phyloP scores from a whole-genome alignment of 2,329 filamentous ascomycete genomes.

The Dactylella cylindrospora region DNA sequence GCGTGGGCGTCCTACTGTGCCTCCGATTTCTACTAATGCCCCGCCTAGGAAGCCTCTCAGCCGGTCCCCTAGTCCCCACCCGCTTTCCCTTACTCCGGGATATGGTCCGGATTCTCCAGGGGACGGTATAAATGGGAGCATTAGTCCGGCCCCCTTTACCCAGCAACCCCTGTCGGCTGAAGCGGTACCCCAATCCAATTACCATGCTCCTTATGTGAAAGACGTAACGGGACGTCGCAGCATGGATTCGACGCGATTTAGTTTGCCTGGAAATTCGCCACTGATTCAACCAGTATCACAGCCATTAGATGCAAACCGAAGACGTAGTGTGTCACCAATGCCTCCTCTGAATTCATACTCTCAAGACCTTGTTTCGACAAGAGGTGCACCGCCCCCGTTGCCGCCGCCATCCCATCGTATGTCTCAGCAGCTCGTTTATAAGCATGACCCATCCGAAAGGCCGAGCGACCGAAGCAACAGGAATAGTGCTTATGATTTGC shows the following conservation, averaged over 20 bases:
- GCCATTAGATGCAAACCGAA: slow-evolving; percentile 29
- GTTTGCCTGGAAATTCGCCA: slow-evolving; percentile 7
- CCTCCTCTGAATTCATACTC: slow-evolving; percentile 37
- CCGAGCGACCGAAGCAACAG: slow-evolving; percentile 42
- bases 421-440: slow-evolving; percentile 40
- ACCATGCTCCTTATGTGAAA: slow-evolving; percentile 35
- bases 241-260: slow-evolving; percentile 12
- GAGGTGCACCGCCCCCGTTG: slow-evolving; percentile 22
- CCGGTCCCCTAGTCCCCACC: slow-evolving; percentile 36
- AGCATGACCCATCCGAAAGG: slow-evolving; percentile 38
- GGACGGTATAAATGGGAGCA: slow-evolving; percentile 14
- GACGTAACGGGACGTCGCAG: slow-evolving; percentile 30
- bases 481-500: slow-evolving; percentile 33
- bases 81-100: slow-evolving; percentile 24
- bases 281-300: slow-evolving; percentile 31
- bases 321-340: slow-evolving; percentile 35
- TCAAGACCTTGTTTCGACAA: slow-evolving; percentile 23
- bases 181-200: slow-evolving; percentile 16
- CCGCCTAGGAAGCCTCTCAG: slow-evolving; percentile 12
- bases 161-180: slow-evolving; percentile 10
- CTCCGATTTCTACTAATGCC: slow-evolving; percentile 32
- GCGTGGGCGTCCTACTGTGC: slow-evolving; percentile 13
- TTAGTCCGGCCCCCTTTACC: slow-evolving; percentile 4
- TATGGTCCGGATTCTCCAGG: slow-evolving; percentile 32
- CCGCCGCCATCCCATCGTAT: slow-evolving; percentile 36